Conservation (phyloP, 345 rosid genomes). For the Populus deltoides region DNA sequence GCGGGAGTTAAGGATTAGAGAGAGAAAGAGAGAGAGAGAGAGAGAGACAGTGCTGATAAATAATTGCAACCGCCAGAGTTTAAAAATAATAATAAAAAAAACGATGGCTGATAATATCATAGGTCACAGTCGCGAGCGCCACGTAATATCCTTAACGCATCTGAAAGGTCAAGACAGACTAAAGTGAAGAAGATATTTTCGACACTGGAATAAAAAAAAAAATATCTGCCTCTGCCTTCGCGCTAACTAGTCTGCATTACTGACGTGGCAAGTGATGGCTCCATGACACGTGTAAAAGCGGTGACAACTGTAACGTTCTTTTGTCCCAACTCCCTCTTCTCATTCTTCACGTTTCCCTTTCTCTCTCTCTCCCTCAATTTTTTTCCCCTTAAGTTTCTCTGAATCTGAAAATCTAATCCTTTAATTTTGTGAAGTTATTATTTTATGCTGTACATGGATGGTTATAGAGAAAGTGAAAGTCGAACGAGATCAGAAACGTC, state of each 20-base stretch:
- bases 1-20: not conserved
- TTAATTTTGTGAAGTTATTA: not conserved
- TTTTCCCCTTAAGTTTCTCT: not conserved
- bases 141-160: not conserved
- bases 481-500: constrained; percentile 29
- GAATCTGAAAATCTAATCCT: not conserved
- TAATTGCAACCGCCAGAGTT: too few species aligned
- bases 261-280: constrained; percentile 47
- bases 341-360: not conserved
- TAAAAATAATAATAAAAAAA: not conserved
- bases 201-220: not conserved
- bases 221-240: constrained; percentile 39
- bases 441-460: constrained; percentile 29
- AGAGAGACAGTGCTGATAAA: too few species aligned
- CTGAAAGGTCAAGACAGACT: not conserved
- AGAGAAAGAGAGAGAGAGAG: too few species aligned
- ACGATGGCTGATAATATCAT: not conserved
- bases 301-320: constrained; percentile 52
- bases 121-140: not conserved
- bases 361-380: not conserved
- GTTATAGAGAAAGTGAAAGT: constrained; percentile 27
- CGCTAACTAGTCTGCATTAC: not conserved
- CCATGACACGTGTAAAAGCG: constrained; percentile 68
- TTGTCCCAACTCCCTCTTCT: constrained; percentile 9
- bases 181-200: constrained; percentile 43